Evolutionary conservation across 306 rosid genomes (phyloP).

Genomic region (Rosa lucieae): DNA sequence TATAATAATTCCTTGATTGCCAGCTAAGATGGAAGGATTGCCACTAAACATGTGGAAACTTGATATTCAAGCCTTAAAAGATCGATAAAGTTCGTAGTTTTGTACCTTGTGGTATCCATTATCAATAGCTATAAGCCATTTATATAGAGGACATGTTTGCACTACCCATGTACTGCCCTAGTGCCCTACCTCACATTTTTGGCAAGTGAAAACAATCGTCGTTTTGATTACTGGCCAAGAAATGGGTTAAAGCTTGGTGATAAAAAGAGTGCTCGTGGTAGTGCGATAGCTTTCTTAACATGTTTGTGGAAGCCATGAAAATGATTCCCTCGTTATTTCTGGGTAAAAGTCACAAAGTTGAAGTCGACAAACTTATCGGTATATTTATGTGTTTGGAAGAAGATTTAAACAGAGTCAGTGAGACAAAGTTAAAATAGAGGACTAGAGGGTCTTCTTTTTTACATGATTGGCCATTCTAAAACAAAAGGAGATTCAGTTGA

Average conservation of each 20-base stretch:
- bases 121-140: neutral
- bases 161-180: neutral
- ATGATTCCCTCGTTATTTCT: constrained; percentile 34
- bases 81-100: neutral
- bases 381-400: neutral
- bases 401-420: neutral
- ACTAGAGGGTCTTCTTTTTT: constrained; percentile 11
- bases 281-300: constrained; percentile 22
- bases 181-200: neutral
- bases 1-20: too few relatives aligned
- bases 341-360: constrained; percentile 12
- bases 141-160: constrained; percentile 17
- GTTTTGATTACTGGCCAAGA: constrained; percentile 5
- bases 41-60: too few relatives aligned
- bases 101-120: neutral
- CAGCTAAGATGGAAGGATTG: too few relatives aligned
- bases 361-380: neutral
- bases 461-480: constrained; percentile 36
- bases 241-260: constrained; percentile 31
- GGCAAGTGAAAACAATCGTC: neutral
- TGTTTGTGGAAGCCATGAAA: constrained; percentile 27
- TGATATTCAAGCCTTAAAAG: too few relatives aligned
- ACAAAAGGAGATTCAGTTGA: constrained; percentile 17
- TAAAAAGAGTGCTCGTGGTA: constrained; percentile 24
- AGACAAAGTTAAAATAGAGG: neutral